These are phyloP conservation scores for Serendipita sp. DNA, from an alignment of 768 basidiomycete species.

Conservation along the genomic window DNA sequence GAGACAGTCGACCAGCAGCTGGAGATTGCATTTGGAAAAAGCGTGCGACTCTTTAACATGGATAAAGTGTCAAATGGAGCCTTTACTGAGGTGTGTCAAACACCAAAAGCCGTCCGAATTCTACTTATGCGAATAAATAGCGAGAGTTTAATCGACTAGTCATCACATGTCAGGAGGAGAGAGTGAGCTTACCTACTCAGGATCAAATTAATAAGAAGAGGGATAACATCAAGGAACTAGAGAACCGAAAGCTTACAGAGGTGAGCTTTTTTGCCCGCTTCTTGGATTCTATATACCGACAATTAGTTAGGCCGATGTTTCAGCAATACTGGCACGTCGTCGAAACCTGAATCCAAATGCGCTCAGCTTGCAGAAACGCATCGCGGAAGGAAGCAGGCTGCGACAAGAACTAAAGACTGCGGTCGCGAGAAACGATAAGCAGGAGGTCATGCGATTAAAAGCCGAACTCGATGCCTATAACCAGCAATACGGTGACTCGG, in stretches of 20 bases:
- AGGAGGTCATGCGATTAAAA: background rate
- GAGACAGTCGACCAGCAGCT: slow-evolving; percentile 47
- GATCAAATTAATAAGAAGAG: background rate
- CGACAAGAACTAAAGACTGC: background rate
- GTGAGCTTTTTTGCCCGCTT: background rate
- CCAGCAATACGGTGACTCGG: background rate
- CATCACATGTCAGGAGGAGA: background rate
- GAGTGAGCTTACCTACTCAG: background rate
- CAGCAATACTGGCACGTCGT: background rate
- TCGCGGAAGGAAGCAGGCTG: background rate
- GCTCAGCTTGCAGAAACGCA: background rate
- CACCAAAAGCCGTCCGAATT: background rate
- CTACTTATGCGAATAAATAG: background rate
- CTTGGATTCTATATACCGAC: background rate
- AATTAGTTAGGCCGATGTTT: background rate
- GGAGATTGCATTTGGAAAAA: slow-evolving; percentile 63
- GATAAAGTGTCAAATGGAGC: slow-evolving; percentile 70
- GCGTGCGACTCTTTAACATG: slow-evolving; percentile 48
- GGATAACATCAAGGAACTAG: background rate
- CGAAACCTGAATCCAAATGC: background rate
- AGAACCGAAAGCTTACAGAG: background rate
- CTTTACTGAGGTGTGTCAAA: slow-evolving; percentile 42
- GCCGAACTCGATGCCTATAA: slow-evolving; percentile 1
- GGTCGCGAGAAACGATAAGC: background rate
- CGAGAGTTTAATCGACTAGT: slow-evolving; percentile 5